Evolutionary conservation across 805 yeast genomes (phyloP), one percentile per base, ranked within the genome.

Genomic region (Suhomyces prunicola): DNA sequence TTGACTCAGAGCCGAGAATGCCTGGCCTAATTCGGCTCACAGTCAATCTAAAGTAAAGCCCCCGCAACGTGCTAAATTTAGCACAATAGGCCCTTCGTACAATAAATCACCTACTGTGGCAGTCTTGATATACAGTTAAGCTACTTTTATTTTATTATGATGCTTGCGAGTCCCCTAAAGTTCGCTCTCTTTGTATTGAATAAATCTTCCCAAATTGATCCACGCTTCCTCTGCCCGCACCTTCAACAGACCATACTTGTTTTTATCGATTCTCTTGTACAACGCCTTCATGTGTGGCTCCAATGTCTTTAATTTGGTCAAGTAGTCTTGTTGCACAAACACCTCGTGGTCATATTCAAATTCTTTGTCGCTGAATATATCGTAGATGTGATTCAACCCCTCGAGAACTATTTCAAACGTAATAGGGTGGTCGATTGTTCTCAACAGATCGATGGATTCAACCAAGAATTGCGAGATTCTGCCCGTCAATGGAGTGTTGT

Each of bases 291-390:
- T 71, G n/a, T 70, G 70, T 8, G 83, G 79, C 46, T 74, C 67
- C 8, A 81, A 63, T 22, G 68, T 67, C 51, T 67, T 64, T 44
- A 90, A 72, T 13, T 67, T 64, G 1, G 61, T 51, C 36, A 82
- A 62, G 59, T 83, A 80, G 7, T 77, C 73, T 17, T 78, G 77
- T 8, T 76, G 66, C 24, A 86, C 88, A 67, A 86, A 93, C 1
- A 88, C 80, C 3, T 83, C 82, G 24, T 68, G 71, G 64, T 90
- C 96, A 62, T 90, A 91, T 13, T 74, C 79, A 60, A 77, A 87
- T 4, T 67, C 71, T 36, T 79, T 79, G 70, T 94, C 98, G 12
- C 88, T 88, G 69, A 87, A 94, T 6, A 91, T 75, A 54, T 90
- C 97, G 68, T 83, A 90, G 5, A 91, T 62, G 2, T 82, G 73